Conservation (phyloP, 2,329 filamentous ascomycete species). For the Colletotrichum kahawae region DNA sequence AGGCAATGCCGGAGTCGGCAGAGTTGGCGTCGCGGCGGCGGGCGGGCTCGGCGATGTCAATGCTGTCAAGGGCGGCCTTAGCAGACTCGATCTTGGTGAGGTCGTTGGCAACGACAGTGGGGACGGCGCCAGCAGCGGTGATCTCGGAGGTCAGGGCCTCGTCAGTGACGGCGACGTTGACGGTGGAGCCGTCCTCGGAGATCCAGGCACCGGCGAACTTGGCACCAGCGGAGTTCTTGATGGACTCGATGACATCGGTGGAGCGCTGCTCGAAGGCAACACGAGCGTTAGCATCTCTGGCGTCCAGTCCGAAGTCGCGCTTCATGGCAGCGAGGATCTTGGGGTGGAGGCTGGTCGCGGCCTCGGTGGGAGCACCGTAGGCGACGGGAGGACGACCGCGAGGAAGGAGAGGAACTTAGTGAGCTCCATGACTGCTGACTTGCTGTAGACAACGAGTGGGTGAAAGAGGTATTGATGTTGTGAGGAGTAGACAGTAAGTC, state of each 20-base stretch:
- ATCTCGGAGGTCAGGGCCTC: conserved; percentile 38
- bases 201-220: conserved; percentile 45
- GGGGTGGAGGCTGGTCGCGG: conserved; percentile 41
- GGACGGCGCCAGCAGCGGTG: conserved; percentile 37
- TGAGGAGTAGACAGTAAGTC: background rate
- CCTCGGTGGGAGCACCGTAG: conserved; percentile 41
- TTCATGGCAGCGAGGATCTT: conserved; percentile 47
- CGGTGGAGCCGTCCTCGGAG: conserved; percentile 33
- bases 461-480: background rate
- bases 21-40: conserved; percentile 28
- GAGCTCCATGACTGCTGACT: conserved; percentile 38
- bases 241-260: conserved; percentile 40
- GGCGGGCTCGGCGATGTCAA: conserved; percentile 36
- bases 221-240: conserved; percentile 33
- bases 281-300: conserved; percentile 40
- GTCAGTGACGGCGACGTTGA: conserved; percentile 43
- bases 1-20: conserved; percentile 34
- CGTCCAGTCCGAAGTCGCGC: conserved; percentile 44
- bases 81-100: conserved; percentile 44
- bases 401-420: conserved; percentile 40
- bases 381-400: conserved; percentile 41
- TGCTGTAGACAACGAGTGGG: conserved; percentile 25
- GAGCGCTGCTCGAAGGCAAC: conserved; percentile 41
- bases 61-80: conserved; percentile 45
- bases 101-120: conserved; percentile 36